phyloP scores from a whole-genome alignment of 257 asterid genomes.

The Solanum paucissectum region DNA sequence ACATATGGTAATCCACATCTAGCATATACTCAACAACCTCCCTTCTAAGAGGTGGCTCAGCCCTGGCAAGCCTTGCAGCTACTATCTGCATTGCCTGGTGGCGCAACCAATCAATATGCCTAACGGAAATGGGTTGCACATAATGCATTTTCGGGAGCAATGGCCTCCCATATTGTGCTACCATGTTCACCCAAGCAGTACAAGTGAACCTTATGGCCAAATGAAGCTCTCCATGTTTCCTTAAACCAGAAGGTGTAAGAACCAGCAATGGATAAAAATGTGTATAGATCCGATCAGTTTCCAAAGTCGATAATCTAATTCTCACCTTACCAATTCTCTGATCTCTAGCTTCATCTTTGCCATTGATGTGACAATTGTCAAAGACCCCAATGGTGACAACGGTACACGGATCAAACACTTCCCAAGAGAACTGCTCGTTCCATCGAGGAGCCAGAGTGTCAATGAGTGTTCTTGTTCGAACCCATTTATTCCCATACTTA shows the following conservation, averaged over 20 bases:
- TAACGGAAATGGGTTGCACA: slow-evolving; percentile 63
- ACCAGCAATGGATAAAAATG: slow-evolving; percentile 74
- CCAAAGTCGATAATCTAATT: slow-evolving; percentile 76
- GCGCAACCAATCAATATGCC: slow-evolving; percentile 76
- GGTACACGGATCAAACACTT: slow-evolving; percentile 75
- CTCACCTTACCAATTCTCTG: slow-evolving; percentile 87
- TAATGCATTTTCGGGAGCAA: slow-evolving; percentile 92
- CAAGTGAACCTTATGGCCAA: slow-evolving; percentile 83
- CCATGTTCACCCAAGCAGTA: slow-evolving; percentile 77
- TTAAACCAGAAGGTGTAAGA: slow-evolving; percentile 62
- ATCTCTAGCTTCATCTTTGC: slow-evolving; percentile 53
- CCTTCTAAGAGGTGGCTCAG: slow-evolving; percentile 80
- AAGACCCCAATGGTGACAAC: slow-evolving; percentile 83
- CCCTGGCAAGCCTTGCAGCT: slow-evolving; percentile 42
- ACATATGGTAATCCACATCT: slow-evolving; percentile 71
- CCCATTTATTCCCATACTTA: slow-evolving; percentile 95
- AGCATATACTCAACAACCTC: slow-evolving; percentile 80
- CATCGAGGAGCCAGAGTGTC: slow-evolving; percentile 64
- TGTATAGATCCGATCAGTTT: slow-evolving; percentile 65
- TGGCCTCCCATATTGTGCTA: slow-evolving; percentile 75
- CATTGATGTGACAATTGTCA: slow-evolving; percentile 68
- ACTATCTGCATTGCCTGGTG: slow-evolving; percentile 73
- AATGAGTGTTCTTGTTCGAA: slow-evolving; percentile 76
- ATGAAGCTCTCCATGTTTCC: slow-evolving; percentile 84
- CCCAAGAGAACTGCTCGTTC: slow-evolving; percentile 99